Percentiles rank a stretch among this genome's conserved stretches.
Evolutionary conservation across 371 early-diverging fungal species (phyloP).

Genomic region (Actinomortierella ambigua): DNA sequence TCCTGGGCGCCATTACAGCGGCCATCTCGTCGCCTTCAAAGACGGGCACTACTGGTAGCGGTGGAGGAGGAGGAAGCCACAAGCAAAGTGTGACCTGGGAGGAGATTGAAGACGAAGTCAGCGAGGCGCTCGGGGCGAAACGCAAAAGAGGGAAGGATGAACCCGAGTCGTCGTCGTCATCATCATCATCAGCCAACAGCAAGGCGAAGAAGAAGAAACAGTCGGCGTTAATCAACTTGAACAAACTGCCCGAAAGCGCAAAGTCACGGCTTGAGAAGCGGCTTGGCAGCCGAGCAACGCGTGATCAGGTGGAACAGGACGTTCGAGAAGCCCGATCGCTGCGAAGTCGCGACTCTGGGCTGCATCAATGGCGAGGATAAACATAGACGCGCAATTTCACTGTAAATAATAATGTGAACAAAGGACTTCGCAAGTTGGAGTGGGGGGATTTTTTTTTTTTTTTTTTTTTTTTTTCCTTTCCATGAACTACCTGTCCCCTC

Average conservation of each 20-base stretch:
- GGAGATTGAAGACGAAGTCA: conserved; percentile 60
- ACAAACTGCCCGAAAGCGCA: conserved; percentile 55
- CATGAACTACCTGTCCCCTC: background rate
- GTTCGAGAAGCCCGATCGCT: conserved; percentile 1
- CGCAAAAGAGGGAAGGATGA: conserved; percentile 21
- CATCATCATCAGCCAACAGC: too few relatives aligned
- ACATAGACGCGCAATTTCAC: too few relatives aligned
- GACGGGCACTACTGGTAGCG: background rate
- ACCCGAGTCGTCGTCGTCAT: too few relatives aligned
- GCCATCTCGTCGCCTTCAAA: conserved; percentile 12
- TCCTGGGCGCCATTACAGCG: conserved; percentile 19
- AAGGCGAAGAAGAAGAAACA: conserved; percentile 17
- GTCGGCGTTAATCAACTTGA: conserved; percentile 56
- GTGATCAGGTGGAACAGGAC: conserved; percentile 23
- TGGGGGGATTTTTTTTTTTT: too few relatives aligned
- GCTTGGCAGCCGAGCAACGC: conserved; percentile 22
- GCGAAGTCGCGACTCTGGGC: conserved; percentile 4
- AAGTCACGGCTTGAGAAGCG: conserved; percentile 50
- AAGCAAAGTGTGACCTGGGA: conserved; percentile 54
- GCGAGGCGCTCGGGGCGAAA: conserved; percentile 51
- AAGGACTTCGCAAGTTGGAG: too few relatives aligned
- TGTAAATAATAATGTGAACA: too few relatives aligned
- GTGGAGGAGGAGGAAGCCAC: too few relatives aligned
- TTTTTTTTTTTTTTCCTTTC: background rate
- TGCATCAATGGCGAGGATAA: conserved; percentile 15